Evolutionary conservation across 208 protist genomes (phyloP).

Genomic region (Trypanosoma rangeli): DNA sequence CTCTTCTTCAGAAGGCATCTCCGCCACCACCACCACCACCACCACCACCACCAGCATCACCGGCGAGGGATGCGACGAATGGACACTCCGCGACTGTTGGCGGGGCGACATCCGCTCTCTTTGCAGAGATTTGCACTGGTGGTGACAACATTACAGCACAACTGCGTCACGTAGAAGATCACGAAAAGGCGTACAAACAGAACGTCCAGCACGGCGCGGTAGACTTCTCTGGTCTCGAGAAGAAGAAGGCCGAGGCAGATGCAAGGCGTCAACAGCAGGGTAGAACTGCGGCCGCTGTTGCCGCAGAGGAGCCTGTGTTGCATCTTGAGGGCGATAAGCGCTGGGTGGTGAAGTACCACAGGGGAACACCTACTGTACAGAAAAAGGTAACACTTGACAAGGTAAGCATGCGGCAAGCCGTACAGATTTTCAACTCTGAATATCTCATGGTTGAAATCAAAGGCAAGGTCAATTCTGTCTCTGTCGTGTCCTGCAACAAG

Average conservation of each 20-base stretch:
- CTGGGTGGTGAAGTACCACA: constrained; percentile 63
- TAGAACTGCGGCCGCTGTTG: not conserved
- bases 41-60: constrained; percentile 38
- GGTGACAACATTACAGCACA: constrained; percentile 70
- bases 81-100: constrained; percentile 28
- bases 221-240: constrained; percentile 60
- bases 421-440: constrained; percentile 72
- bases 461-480: constrained; percentile 84
- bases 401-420: constrained; percentile 67
- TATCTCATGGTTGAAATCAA: constrained; percentile 59
- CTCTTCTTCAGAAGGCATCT: not conserved
- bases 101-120: constrained; percentile 52
- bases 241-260: constrained; percentile 60
- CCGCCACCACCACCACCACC: constrained; percentile 41
- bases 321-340: constrained; percentile 68
- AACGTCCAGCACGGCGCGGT: constrained; percentile 66
- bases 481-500: constrained; percentile 64
- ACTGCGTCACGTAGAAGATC: constrained; percentile 74
- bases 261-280: constrained; percentile 23
- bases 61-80: not conserved
- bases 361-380: constrained; percentile 38
- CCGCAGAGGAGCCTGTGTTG: constrained; percentile 31
- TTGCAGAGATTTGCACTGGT: constrained; percentile 64
- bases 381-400: constrained; percentile 52
- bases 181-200: constrained; percentile 77